These are phyloP conservation scores for Citrullus colocynthis DNA, from an alignment of 306 rosid genomes.

Conservation along the genomic window DNA sequence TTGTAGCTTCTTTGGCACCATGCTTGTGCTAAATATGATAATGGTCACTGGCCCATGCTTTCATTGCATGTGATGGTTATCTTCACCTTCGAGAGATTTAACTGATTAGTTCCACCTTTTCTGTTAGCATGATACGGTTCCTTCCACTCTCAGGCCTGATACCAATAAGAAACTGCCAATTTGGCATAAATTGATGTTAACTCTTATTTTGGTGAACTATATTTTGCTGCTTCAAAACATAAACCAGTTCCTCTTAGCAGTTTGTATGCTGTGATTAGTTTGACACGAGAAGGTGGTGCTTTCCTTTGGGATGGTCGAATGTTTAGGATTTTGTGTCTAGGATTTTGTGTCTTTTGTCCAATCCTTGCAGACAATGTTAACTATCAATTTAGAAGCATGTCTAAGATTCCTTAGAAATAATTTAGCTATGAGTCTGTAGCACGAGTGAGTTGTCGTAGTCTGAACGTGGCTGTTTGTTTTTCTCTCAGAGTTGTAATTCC, in stretches of 20 bases:
- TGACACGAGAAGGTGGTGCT: background rate
- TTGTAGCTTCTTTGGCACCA: background rate
- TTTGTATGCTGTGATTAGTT: background rate
- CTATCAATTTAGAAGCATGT: background rate
- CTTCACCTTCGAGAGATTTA: background rate
- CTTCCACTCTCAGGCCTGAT: background rate
- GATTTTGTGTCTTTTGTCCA: background rate
- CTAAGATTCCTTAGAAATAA: background rate
- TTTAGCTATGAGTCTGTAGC: background rate
- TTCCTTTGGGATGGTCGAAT: background rate
- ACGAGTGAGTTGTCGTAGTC: background rate
- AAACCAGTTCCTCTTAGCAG: background rate
- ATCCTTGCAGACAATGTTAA: background rate
- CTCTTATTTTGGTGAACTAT: background rate
- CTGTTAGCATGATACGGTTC: background rate
- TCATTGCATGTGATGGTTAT: background rate
- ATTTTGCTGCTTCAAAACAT: background rate
- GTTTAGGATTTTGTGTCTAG: background rate
- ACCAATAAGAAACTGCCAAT: background rate
- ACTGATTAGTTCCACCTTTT: background rate
- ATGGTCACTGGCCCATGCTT: background rate
- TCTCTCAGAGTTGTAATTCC: conserved; percentile 37
- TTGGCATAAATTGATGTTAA: background rate
- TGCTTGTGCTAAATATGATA: background rate
- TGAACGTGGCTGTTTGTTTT: conserved; percentile 7